Evolutionary conservation across 2,329 filamentous ascomycete species (phyloP), one percentile per base, ranked within the genome.

Genomic region (Aspergillus latus): DNA sequence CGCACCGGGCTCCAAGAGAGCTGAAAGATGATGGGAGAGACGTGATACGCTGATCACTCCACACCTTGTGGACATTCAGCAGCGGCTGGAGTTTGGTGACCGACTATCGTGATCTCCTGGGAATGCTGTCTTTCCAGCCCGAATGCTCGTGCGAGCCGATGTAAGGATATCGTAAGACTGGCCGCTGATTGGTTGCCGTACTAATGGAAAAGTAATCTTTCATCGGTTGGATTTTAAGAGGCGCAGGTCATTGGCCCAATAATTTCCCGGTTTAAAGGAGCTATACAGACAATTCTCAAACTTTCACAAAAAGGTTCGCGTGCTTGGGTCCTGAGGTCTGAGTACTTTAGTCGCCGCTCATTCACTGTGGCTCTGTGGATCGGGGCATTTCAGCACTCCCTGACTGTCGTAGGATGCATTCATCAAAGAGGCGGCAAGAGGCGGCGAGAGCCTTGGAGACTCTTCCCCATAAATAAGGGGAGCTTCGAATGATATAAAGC

Each of bases 201-300:
- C 32, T 37, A 37, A 32, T 46, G 21, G 42, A 40, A 52, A 44
- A 46, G 50, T 32, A 7, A 45, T 39, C 42, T 44, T 52, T 52
- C 50, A 52, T 52, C 50, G 50, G 50, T 52, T 34, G 11, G 47
- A 52, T 46, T n/a, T 44, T 52, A 39, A 47, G n/a, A 30, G n/a
- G 11, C 50, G 43, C 26, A 39, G 43, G 50, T 39, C 34, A 52
- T 52, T 52, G 50, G 50, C 34, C 50, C 42, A 40, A 46, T 39
- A 45, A 29, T 52, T 30, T 16, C 21, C 50, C 30, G 50, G 50
- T 1, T 46, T 46, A 46, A 44, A 36, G 42, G 28, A 45, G 42
- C 50, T 52, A 52, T 52, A 52, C 43, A 52, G 43, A 29, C 42
- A 15, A 10, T 46, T 52, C 28, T 46, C 42, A 52, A 52, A 52